Percentiles rank a stretch among this genome's conserved stretches.
Evolutionary conservation across 2,329 filamentous ascomycete genomes (phyloP).

Genomic region (Stachybotrys echinatus): DNA sequence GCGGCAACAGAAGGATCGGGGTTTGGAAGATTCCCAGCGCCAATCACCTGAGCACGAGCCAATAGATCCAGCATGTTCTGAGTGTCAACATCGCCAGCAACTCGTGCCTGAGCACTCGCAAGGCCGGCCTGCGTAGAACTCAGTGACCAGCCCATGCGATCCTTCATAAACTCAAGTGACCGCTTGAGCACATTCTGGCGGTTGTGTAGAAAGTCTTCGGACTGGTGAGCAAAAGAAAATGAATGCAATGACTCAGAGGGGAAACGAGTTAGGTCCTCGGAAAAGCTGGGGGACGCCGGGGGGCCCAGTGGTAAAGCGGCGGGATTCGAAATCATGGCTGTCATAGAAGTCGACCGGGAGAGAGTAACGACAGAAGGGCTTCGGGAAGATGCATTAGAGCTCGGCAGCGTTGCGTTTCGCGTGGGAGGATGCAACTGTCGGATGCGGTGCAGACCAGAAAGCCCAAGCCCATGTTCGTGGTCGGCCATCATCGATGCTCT

Average conservation of each 20-base stretch:
- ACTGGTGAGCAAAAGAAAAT: conserved; percentile 95
- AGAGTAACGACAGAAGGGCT: conserved; percentile 50
- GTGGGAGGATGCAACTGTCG: conserved; percentile 70
- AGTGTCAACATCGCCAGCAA: conserved; percentile 77
- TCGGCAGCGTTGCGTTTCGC: conserved; percentile 58
- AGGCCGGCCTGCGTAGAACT: conserved; percentile 66
- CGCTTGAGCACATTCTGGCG: conserved; percentile 90
- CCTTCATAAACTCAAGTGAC: conserved; percentile 94
- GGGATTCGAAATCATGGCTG: conserved; percentile 55
- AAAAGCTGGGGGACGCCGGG: conserved; percentile 68
- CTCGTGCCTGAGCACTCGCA: conserved; percentile 75
- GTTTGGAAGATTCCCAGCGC: conserved; percentile 56
- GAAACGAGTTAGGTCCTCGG: conserved; percentile 87
- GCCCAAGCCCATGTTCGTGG: conserved; percentile 80
- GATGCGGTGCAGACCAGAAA: conserved; percentile 87
- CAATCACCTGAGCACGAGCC: conserved; percentile 73
- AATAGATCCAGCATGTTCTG: conserved; percentile 89
- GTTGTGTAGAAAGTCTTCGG: conserved; percentile 85
- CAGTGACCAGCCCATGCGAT: conserved; percentile 75
- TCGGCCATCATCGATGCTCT: conserved; percentile 80
- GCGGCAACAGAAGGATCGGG: conserved; percentile 33
- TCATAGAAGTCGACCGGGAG: conserved; percentile 69
- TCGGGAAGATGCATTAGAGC: conserved; percentile 57
- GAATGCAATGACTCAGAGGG: conserved; percentile 95
- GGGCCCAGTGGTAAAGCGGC: conserved; percentile 52